These are phyloP conservation scores for Amphibolis antarctica DNA, from an alignment of 106 monocot genomes.

Conservation along the genomic window DNA sequence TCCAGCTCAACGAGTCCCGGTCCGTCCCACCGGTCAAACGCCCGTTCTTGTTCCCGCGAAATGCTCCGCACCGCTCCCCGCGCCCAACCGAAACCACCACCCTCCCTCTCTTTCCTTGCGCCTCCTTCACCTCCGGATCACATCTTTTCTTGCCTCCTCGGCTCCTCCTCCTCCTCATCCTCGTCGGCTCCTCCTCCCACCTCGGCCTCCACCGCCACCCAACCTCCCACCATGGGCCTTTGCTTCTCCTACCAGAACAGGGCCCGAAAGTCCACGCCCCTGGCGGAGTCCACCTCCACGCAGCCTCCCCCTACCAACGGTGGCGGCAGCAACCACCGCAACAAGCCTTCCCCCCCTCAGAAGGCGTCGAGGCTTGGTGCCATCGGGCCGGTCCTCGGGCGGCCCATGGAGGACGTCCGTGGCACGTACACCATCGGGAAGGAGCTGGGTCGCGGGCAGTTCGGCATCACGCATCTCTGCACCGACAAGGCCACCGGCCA, in stretches of 20 bases:
- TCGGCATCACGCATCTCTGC: conserved; percentile 41
- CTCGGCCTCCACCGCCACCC: not conserved
- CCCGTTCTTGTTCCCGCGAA: not conserved
- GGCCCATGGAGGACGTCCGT: conserved; percentile 33
- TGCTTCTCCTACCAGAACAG: conserved; percentile 18
- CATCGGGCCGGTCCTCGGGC: conserved; percentile 30
- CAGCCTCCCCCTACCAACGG: not conserved
- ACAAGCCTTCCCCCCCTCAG: not conserved
- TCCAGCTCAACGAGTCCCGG: too few relatives aligned
- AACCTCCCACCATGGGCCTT: conserved; percentile 23
- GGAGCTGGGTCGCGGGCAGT: conserved; percentile 42
- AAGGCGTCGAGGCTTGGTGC: conserved; percentile 14
- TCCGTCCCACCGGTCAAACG: too few relatives aligned
- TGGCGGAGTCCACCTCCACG: not conserved
- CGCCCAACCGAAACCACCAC: not conserved
- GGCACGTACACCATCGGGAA: conserved; percentile 34
- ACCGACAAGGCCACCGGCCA: conserved; percentile 28
- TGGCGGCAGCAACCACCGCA: not conserved
- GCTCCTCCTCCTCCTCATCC: not conserved
- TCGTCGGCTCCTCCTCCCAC: not conserved
- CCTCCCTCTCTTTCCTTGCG: not conserved
- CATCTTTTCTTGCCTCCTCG: not conserved
- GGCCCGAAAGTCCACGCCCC: not conserved
- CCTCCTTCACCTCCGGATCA: not conserved
- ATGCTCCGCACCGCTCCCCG: not conserved